Evolutionary conservation across 805 yeast species (phyloP), one percentile per base, ranked within the genome.

Genomic region (Tetrapisispora taiwanensis): DNA sequence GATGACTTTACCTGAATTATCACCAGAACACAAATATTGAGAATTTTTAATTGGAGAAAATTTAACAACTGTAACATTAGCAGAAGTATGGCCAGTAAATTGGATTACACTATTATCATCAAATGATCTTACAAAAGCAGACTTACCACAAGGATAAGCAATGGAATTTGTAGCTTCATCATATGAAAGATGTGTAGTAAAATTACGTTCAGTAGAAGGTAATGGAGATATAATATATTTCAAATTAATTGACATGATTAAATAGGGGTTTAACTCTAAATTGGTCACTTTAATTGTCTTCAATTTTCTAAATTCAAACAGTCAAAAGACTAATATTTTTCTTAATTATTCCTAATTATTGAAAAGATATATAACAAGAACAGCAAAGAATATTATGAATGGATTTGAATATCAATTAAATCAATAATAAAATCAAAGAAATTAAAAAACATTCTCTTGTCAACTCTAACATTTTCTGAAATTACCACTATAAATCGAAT

Each of bases 11-110:
- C 98, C 98, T n/a, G 81, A 66, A 52, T 79, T 86, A 59, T 90
- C 98, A 39, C 95, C 97, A 3, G 95, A 82, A 1, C 95, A 96
- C 27, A 90, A 69, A 64, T 85, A 90, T 63, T 72, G 82, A 1
- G 98, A 97, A 12, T 88, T 79, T 22, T 48, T 43, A 22, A 55
- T 50, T 1, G 97, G 95, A 1, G 95, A 72, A 62, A 92, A 87
- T 39, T 77, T 75, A 14, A 92, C 96, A 3, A 81, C 95, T 0
- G 95, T 84, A 33, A 94, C 86, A 19, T 75, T 66, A 34, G 70
- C 69, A 30, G 73, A 72, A 6, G 58, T 61, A 63, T 90, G 97
- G 39, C 76, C 81, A 9, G 74, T 74, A 67, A 82, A 90, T 57
- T 86, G 95, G n/a, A 71, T 44, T 3, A 53, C 55, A 14, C 44